phyloP scores from a whole-genome alignment of 371 early-diverging fungal species.

The Mucor circinelloides region DNA sequence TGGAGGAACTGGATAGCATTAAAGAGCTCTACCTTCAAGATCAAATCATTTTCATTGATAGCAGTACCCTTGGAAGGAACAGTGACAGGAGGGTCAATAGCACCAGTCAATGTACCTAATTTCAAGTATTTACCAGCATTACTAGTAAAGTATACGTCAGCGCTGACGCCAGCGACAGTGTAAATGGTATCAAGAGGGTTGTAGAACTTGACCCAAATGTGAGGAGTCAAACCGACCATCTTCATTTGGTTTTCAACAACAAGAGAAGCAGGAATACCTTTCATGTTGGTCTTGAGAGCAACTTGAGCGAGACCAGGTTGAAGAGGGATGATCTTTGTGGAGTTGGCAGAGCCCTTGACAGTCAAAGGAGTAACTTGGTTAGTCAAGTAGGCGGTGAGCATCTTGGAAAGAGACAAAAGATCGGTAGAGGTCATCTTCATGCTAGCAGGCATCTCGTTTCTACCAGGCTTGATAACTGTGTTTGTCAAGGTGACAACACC shows the following conservation, averaged over 20 bases:
- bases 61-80: conserved; percentile 32
- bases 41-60: conserved; percentile 23
- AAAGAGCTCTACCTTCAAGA: conserved; percentile 15
- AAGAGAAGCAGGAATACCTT: conserved; percentile 34
- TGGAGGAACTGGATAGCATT: conserved; percentile 12
- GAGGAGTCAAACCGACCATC: conserved; percentile 8
- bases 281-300: conserved; percentile 42
- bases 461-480: conserved; percentile 53
- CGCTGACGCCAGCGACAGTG: conserved; percentile 29
- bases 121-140: not conserved
- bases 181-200: conserved; percentile 53
- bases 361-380: conserved; percentile 41
- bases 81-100: conserved; percentile 30
- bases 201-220: conserved; percentile 39
- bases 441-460: conserved; percentile 24
- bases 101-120: conserved; percentile 31
- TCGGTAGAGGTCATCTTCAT: conserved; percentile 33
- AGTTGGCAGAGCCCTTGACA: conserved; percentile 39
- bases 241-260: conserved; percentile 29
- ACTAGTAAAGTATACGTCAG: not conserved
- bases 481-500: conserved; percentile 39
- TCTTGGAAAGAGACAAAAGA: conserved; percentile 18
- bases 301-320: conserved; percentile 48
- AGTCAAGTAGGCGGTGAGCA: conserved; percentile 45
- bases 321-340: conserved; percentile 48